These are phyloP conservation scores for Hibiscus mutabilis DNA, from an alignment of 345 rosid species.

Conservation along the genomic window DNA sequence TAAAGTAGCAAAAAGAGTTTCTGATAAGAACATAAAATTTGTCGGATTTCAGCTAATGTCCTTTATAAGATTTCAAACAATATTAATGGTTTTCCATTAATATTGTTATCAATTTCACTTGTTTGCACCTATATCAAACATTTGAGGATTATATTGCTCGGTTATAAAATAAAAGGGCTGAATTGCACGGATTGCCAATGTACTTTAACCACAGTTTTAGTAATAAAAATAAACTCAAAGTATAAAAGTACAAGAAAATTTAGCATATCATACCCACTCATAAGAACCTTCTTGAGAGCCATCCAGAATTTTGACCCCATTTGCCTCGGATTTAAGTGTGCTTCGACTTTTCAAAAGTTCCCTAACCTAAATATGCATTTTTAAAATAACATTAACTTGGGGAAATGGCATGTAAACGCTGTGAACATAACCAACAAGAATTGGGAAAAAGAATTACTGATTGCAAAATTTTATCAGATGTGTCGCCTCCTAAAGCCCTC, in stretches of 20 bases:
- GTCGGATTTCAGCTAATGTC: neutral
- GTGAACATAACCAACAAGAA: constrained; percentile 11
- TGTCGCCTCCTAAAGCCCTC: constrained; percentile 71
- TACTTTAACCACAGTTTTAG: neutral
- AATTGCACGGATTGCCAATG: neutral
- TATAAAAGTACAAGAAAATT: neutral
- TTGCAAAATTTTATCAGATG: constrained; percentile 80
- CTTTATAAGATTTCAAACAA: neutral
- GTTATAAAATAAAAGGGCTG: neutral
- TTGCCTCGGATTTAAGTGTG: constrained; percentile 53
- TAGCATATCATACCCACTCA: constrained; percentile 73
- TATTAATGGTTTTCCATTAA: neutral
- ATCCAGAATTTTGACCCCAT: constrained; percentile 72
- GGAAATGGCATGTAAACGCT: neutral
- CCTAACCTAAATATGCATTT: constrained; percentile 49
- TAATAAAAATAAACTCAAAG: neutral
- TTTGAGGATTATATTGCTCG: neutral
- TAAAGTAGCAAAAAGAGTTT: neutral
- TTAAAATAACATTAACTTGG: constrained; percentile 8
- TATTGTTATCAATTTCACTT: neutral
- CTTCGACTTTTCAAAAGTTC: constrained; percentile 74
- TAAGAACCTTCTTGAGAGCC: constrained; percentile 98
- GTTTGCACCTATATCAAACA: neutral
- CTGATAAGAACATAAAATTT: neutral
- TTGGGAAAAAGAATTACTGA: constrained; percentile 36